These are phyloP conservation scores for Fusarium tupiense DNA, from an alignment of 2,329 filamentous ascomycete species.

Conservation along the genomic window DNA sequence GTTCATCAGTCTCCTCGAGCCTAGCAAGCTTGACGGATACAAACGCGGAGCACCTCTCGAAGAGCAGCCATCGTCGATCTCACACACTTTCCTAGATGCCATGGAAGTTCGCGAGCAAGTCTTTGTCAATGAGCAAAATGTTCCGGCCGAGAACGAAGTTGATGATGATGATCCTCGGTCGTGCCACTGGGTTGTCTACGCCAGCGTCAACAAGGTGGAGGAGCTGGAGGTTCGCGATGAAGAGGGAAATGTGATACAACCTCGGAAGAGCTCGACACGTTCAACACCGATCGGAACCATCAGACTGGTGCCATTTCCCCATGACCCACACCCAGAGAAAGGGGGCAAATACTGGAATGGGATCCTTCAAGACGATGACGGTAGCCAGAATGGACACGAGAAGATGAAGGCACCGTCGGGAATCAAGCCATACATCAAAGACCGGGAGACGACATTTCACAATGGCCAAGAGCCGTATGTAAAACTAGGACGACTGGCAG, in stretches of 20 bases:
- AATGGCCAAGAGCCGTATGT: conserved; percentile 79
- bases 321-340: conserved; percentile 68
- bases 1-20: conserved; percentile 59
- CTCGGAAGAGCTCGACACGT: conserved; percentile 56
- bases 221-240: conserved; percentile 56
- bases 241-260: conserved; percentile 52
- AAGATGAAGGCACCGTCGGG: background rate
- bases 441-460: conserved; percentile 62
- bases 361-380: conserved; percentile 46
- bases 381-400: conserved; percentile 14
- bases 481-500: conserved; percentile 82
- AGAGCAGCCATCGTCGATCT: conserved; percentile 58
- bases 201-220: conserved; percentile 63
- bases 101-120: conserved; percentile 70
- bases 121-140: conserved; percentile 68
- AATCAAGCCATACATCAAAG: conserved; percentile 42
- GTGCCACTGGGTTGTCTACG: conserved; percentile 91
- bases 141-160: conserved; percentile 74
- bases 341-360: conserved; percentile 61
- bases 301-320: conserved; percentile 83
- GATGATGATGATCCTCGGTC: conserved; percentile 82
- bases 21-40: conserved; percentile 61
- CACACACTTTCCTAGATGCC: conserved; percentile 68
- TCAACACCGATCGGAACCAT: conserved; percentile 74
- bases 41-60: conserved; percentile 51